A percentile compares a stretch with the other conserved stretches of the same genome.
These are phyloP conservation scores for Solidago caesia DNA, from an alignment of 129 eudicot species.

Conservation along the genomic window DNA sequence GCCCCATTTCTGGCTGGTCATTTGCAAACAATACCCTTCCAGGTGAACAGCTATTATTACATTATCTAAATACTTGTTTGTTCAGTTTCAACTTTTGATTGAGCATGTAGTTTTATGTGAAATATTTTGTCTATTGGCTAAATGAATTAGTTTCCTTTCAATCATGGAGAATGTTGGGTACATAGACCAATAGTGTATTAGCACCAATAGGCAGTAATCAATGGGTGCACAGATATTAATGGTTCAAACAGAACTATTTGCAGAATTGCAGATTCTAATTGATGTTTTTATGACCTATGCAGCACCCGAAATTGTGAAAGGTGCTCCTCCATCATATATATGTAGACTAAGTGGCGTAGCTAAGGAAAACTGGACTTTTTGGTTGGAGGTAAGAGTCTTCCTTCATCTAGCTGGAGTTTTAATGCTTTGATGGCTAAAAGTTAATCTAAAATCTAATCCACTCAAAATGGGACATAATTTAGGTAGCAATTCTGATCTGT, in stretches of 20 bases:
- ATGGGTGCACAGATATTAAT: too few species aligned
- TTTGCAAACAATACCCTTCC: constrained; percentile 71
- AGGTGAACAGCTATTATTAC: constrained; percentile 47
- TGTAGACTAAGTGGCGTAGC: constrained; percentile 88
- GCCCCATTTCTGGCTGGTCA: constrained; percentile 91
- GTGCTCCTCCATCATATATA: constrained; percentile 81
- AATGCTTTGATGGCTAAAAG: neutral
- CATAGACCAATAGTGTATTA: neutral
- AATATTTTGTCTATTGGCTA: constrained; percentile 4
- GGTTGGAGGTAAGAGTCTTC: constrained; percentile 80
- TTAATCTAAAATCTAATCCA: neutral
- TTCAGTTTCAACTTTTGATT: neutral
- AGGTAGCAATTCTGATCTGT: neutral
- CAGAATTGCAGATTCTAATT: constrained; percentile 9
- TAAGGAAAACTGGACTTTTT: constrained; percentile 83
- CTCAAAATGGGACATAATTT: neutral
- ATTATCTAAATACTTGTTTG: neutral
- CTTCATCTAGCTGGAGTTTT: constrained; percentile 10
- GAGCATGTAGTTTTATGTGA: constrained; percentile 3
- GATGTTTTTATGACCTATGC: constrained; percentile 30
- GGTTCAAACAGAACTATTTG: neutral
- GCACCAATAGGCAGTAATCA: too few species aligned
- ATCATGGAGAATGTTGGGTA: neutral
- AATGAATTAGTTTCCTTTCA: neutral
- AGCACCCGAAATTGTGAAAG: constrained; percentile 70